phyloP scores from a whole-genome alignment of 371 early-diverging fungal genomes.

The Blastocladiella emersonii region DNA sequence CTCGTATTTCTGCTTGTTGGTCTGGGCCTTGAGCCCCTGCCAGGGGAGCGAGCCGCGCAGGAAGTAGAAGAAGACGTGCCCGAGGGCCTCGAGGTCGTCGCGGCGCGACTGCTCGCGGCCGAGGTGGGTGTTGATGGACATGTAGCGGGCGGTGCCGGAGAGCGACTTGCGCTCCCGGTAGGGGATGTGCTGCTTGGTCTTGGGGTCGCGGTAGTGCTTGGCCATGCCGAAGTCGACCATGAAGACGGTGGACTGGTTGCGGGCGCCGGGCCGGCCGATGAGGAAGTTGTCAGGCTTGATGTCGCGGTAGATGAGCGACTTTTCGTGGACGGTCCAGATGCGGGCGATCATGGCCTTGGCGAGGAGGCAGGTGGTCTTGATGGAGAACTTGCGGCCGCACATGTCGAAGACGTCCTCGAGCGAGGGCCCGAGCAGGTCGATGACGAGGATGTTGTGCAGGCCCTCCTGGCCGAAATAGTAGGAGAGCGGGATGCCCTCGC shows the following conservation, averaged over 20 bases:
- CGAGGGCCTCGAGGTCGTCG: conserved; percentile 97
- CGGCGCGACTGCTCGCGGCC: conserved; percentile 92
- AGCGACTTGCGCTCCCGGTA: conserved; percentile 81
- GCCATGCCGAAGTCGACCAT: conserved; percentile 97
- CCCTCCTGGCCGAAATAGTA: conserved; percentile 96
- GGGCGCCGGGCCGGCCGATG: conserved; percentile 60
- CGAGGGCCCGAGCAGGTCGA: conserved; percentile 95
- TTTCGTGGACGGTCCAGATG: conserved; percentile 91
- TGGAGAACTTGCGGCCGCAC: conserved; percentile 75
- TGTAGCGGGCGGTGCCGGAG: conserved; percentile 94
- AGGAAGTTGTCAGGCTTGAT: conserved; percentile 99
- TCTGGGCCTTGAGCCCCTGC: conserved; percentile 97
- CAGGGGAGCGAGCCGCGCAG: conserved; percentile 96
- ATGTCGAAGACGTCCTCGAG: conserved; percentile 95
- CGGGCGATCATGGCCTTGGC: conserved; percentile 92
- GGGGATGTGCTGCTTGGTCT: conserved; percentile 87
- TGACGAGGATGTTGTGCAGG: conserved; percentile 85
- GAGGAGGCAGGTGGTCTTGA: conserved; percentile 90
- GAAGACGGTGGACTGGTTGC: conserved; percentile 45
- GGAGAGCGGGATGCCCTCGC: conserved; percentile 70
- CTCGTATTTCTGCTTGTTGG: conserved; percentile 97
- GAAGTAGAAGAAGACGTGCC: conserved; percentile 98
- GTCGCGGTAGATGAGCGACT: conserved; percentile 95
- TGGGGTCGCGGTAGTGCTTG: conserved; percentile 89
- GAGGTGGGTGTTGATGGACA: conserved; percentile 91